These are phyloP conservation scores for Meyerozyma carpophila DNA, from an alignment of 1,139 yeast species.

Conservation along the genomic window DNA sequence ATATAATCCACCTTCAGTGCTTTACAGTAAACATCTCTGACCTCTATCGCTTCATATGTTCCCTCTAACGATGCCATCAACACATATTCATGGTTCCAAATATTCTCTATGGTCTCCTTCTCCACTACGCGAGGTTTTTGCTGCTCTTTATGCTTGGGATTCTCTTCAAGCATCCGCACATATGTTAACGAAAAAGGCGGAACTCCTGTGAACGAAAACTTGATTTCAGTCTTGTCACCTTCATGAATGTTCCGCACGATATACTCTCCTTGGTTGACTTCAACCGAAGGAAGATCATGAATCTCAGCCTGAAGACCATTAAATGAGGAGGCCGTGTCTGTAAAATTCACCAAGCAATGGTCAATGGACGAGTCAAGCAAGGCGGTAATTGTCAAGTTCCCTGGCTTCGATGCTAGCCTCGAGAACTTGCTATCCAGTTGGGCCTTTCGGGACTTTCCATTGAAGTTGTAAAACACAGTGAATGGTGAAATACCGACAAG, in stretches of 20 bases:
- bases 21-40: slow-evolving; percentile 75
- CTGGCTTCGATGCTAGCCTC: slow-evolving; percentile 79
- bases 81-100: slow-evolving; percentile 61
- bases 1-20: slow-evolving; percentile 29
- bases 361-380: slow-evolving; percentile 70
- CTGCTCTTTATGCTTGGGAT: slow-evolving; percentile 40
- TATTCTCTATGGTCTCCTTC: slow-evolving; percentile 67
- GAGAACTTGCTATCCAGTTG: slow-evolving; percentile 55
- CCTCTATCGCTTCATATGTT: slow-evolving; percentile 84
- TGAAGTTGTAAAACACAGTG: slow-evolving; percentile 66
- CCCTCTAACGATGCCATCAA: slow-evolving; percentile 85
- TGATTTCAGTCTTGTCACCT: slow-evolving; percentile 77
- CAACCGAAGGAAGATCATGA: slow-evolving; percentile 89
- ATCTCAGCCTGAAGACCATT: slow-evolving; percentile 48
- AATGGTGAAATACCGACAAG: slow-evolving; percentile 80
- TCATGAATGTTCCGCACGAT: slow-evolving; percentile 79
- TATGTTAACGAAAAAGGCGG: slow-evolving; percentile 68
- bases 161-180: slow-evolving; percentile 44
- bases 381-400: slow-evolving; percentile 61
- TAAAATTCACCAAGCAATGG: slow-evolving; percentile 63
- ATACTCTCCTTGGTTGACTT: slow-evolving; percentile 70
- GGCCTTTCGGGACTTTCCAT: slow-evolving; percentile 56
- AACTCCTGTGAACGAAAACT: slow-evolving; percentile 60
- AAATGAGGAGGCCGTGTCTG: slow-evolving; percentile 25
- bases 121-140: slow-evolving; percentile 56